Evolutionary conservation across 495 filamentous ascomycete genomes (phyloP).

Genomic region (Letharia lupina): DNA sequence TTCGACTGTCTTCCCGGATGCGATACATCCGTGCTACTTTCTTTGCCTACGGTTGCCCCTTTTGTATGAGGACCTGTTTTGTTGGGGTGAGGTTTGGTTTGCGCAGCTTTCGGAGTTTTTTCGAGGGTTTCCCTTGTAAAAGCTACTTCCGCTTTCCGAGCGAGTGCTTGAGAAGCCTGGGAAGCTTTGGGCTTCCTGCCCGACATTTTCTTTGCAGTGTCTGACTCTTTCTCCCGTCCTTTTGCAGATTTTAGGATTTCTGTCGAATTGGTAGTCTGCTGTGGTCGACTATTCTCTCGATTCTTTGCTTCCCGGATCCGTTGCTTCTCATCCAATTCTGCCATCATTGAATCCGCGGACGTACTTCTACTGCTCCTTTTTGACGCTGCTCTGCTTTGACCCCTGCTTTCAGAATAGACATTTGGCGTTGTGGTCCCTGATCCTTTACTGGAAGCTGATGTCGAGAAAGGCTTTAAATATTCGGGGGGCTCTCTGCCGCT

Average conservation of each 20-base stretch:
- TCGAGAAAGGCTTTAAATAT: constrained; percentile 2
- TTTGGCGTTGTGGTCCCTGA: constrained; percentile 1
- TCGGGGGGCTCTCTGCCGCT: constrained; percentile 7
- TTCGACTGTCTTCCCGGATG: background rate
- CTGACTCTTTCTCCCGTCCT: background rate
- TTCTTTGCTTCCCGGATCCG: background rate
- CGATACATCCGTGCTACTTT: background rate
- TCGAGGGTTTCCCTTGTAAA: background rate
- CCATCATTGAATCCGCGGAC: background rate
- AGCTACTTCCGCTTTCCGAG: background rate
- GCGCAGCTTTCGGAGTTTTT: background rate
- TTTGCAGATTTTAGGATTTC: background rate
- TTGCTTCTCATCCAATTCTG: background rate
- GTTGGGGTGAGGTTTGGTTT: background rate
- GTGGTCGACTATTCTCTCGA: background rate
- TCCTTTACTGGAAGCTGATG: background rate
- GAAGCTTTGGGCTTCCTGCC: background rate
- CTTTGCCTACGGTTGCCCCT: background rate
- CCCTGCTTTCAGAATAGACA: background rate
- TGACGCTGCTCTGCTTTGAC: background rate
- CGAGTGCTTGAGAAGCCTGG: background rate
- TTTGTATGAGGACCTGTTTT: background rate
- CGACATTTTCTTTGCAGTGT: background rate
- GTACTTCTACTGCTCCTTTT: background rate
- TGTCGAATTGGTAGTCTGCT: background rate